Conservation (phyloP, 1,284 basidiomycete genomes). For the Irpex rosettiformis region DNA sequence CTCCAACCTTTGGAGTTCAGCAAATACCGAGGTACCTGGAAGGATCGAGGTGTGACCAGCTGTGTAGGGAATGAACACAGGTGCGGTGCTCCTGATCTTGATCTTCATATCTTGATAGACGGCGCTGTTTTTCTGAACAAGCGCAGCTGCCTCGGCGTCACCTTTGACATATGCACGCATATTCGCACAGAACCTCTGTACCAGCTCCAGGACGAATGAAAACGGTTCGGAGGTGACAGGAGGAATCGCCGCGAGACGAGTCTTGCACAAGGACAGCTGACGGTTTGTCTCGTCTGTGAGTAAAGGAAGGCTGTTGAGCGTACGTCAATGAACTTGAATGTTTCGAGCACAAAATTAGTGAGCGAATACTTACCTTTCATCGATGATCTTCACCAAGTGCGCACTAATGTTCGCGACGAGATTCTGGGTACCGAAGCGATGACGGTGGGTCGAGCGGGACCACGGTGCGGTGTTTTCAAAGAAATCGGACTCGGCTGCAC, state of each 20-base stretch:
- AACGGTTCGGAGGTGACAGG: slow-evolving; percentile 37
- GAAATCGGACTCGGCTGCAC: slow-evolving; percentile 38
- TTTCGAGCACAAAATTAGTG: neutral
- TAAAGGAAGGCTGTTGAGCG: slow-evolving; percentile 36
- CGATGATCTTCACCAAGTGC: slow-evolving; percentile 50
- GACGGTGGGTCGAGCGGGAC: slow-evolving; percentile 38
- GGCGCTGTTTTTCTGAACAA: slow-evolving; percentile 35
- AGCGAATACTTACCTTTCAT: slow-evolving; percentile 41
- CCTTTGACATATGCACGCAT: slow-evolving; percentile 37
- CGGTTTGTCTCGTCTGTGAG: slow-evolving; percentile 31
- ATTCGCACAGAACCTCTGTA: slow-evolving; percentile 42
- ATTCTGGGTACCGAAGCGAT: slow-evolving; percentile 52
- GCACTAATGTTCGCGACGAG: slow-evolving; percentile 51
- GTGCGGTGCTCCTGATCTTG: slow-evolving; percentile 27
- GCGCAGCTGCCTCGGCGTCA: slow-evolving; percentile 25
- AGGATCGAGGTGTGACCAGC: neutral
- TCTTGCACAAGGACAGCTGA: slow-evolving; percentile 34
- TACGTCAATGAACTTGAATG: slow-evolving; percentile 21
- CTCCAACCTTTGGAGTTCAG: neutral
- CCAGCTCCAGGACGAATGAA: slow-evolving; percentile 41
- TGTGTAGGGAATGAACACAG: slow-evolving; percentile 12
- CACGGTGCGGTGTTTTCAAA: slow-evolving; percentile 51
- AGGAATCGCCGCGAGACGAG: slow-evolving; percentile 41
- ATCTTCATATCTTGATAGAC: slow-evolving; percentile 33
- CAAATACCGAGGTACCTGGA: neutral